Evolutionary conservation across 495 filamentous ascomycete species (phyloP).

Genomic region (Astrocystis sublimbata): DNA sequence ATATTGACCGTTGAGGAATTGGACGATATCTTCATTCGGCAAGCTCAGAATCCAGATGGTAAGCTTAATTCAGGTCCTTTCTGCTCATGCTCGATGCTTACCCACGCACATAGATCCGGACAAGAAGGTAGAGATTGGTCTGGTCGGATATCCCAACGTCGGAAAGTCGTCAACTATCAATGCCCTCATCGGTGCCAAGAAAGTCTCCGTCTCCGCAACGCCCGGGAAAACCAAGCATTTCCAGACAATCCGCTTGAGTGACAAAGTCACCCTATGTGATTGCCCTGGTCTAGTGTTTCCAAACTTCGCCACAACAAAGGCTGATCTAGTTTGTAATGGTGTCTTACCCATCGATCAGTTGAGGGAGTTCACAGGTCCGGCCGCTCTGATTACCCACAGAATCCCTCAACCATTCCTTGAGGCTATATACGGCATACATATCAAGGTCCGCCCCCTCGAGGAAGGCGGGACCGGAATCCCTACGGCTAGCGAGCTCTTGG

Average conservation of each 20-base stretch:
- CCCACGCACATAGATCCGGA: slow-evolving; percentile 37
- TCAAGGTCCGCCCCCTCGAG: slow-evolving; percentile 76
- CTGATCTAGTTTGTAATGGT: slow-evolving; percentile 93
- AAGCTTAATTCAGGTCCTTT: slow-evolving; percentile 18
- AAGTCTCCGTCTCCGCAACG: slow-evolving; percentile 96
- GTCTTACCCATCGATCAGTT: slow-evolving; percentile 97
- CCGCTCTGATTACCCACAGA: slow-evolving; percentile 79
- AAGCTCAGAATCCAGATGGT: slow-evolving; percentile 62
- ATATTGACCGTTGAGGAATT: slow-evolving; percentile 92
- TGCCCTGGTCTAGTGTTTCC: slow-evolving; percentile 98
- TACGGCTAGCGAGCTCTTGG: slow-evolving; percentile 82
- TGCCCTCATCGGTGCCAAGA: slow-evolving; percentile 94
- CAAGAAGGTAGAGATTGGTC: slow-evolving; percentile 81
- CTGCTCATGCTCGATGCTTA: not conserved
- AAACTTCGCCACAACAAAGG: slow-evolving; percentile 96
- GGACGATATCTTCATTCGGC: slow-evolving; percentile 80
- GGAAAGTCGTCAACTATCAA: slow-evolving; percentile 99
- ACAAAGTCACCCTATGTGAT: slow-evolving; percentile 90
- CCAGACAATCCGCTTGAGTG: slow-evolving; percentile 93
- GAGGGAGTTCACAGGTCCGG: slow-evolving; percentile 89
- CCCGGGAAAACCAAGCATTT: slow-evolving; percentile 99
- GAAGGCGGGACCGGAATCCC: slow-evolving; percentile 92
- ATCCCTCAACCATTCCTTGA: slow-evolving; percentile 92
- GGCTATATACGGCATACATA: slow-evolving; percentile 89
- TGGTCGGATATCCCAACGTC: slow-evolving; percentile 98